A percentile compares a stretch with the other conserved stretches of the same genome.
Conservation (phyloP, 176 grass and related monocot species). For the Oryza meridionalis region DNA sequence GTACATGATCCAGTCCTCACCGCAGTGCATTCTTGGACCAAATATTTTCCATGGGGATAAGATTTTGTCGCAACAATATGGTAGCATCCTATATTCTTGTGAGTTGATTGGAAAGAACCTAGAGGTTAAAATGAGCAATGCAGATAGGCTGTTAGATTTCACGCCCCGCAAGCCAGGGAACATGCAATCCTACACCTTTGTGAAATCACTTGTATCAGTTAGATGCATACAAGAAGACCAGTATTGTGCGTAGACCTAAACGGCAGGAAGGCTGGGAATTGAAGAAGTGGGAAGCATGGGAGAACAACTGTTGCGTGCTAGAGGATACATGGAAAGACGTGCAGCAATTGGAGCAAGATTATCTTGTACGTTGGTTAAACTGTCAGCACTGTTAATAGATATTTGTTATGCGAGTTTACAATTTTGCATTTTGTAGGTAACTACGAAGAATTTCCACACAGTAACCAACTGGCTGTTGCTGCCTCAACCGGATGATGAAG, state of each 20-base stretch:
- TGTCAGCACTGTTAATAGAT: too few species aligned
- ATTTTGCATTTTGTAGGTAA: not conserved
- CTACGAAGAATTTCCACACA: not conserved
- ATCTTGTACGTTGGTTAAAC: too few species aligned
- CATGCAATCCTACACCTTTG: not conserved
- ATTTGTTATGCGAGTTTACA: too few species aligned
- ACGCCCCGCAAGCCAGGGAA: not conserved
- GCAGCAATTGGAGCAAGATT: too few species aligned
- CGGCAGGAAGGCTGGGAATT: conserved; percentile 4
- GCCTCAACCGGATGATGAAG: too few species aligned
- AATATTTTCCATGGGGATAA: conserved; percentile 33
- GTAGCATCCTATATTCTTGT: not conserved
- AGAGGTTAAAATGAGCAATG: not conserved
- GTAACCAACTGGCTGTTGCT: not conserved
- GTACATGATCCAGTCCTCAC: not conserved
- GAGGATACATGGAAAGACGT: not conserved
- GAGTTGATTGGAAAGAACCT: not conserved
- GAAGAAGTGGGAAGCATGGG: conserved; percentile 17
- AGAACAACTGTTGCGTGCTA: not conserved
- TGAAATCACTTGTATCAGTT: conserved; percentile 38
- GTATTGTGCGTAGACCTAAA: conserved; percentile 11
- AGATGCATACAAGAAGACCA: conserved; percentile 19
- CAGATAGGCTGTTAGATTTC: conserved; percentile 14
- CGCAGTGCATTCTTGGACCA: not conserved
- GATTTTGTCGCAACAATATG: not conserved